A percentile compares a stretch with the other conserved stretches of the same genome.
Evolutionary conservation across 345 rosid species (phyloP).

Genomic region (Boechera divaricarpa): DNA sequence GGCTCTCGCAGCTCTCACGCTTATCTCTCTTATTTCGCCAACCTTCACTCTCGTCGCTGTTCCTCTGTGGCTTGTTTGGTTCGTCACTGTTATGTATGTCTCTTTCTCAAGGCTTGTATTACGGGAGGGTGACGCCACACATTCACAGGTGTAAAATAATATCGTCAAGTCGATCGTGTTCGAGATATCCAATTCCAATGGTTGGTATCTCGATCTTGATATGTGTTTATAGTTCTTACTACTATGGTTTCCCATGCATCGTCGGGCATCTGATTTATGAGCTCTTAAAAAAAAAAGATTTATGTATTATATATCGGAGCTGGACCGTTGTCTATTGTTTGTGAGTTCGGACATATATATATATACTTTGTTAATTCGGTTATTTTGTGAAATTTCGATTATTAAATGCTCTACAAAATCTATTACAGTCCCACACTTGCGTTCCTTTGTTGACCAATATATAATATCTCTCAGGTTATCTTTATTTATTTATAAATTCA

Average conservation of each 20-base stretch:
- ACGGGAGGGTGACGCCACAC: background rate
- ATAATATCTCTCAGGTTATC: too few relatives aligned
- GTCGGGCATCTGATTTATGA: background rate
- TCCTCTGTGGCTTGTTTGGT: constrained; percentile 27
- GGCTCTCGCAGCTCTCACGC: constrained; percentile 22
- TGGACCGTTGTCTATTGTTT: background rate
- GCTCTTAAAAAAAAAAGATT: background rate
- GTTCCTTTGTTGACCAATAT: too few relatives aligned
- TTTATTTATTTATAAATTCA: too few relatives aligned
- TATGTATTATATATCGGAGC: background rate
- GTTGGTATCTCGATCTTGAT: background rate
- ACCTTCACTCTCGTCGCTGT: background rate
- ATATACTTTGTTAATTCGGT: background rate
- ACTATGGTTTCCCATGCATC: background rate
- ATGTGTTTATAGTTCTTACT: background rate
- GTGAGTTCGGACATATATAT: background rate
- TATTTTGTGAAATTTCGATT: background rate
- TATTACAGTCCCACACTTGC: background rate
- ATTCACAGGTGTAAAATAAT: background rate
- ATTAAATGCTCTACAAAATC: background rate
- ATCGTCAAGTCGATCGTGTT: background rate
- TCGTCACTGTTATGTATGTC: constrained; percentile 8
- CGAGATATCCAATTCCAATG: background rate
- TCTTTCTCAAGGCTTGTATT: background rate
- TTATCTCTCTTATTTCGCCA: constrained; percentile 6